Evolutionary conservation across 352 stramenopile species (phyloP).

Genomic region (Phytophthora niederhauseri): DNA sequence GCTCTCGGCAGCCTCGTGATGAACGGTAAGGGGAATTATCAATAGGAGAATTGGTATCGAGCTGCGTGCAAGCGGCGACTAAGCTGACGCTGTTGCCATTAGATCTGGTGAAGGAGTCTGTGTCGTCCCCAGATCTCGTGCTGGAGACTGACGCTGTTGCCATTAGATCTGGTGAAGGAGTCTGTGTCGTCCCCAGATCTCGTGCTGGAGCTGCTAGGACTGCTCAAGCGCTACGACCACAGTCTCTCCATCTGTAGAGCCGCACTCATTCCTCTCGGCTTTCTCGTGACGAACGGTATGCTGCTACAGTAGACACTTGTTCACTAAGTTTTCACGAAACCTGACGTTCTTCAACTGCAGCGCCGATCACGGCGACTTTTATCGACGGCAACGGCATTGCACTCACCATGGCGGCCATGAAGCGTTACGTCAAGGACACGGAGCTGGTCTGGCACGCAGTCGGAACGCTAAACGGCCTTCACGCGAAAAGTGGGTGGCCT

Average conservation of each 20-base stretch:
- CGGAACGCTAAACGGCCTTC: conserved; percentile 70
- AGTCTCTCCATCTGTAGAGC: conserved; percentile 57
- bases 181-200: conserved; percentile 56
- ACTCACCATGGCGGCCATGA: conserved; percentile 55
- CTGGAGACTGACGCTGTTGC: conserved; percentile 28
- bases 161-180: conserved; percentile 74
- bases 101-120: conserved; percentile 76
- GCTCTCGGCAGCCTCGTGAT: conserved; percentile 73
- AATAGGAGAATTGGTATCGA: neutral
- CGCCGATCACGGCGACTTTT: conserved; percentile 58
- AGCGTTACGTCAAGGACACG: conserved; percentile 57
- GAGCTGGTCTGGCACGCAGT: conserved; percentile 79
- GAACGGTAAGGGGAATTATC: conserved; percentile 47
- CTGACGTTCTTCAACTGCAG: conserved; percentile 27
- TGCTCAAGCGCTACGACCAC: conserved; percentile 61
- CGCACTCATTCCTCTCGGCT: conserved; percentile 59
- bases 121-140: conserved; percentile 56
- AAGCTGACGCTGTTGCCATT: neutral
- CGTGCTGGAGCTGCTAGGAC: conserved; percentile 55
- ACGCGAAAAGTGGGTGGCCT: conserved; percentile 52
- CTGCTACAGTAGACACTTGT: neutral
- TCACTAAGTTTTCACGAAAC: neutral
- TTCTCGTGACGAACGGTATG: conserved; percentile 71
- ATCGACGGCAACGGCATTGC: conserved; percentile 68
- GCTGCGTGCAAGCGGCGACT: neutral